Base-by-base conservation (phyloP, 139 green algal genomes). In the Pleodorina starrii region DNA sequence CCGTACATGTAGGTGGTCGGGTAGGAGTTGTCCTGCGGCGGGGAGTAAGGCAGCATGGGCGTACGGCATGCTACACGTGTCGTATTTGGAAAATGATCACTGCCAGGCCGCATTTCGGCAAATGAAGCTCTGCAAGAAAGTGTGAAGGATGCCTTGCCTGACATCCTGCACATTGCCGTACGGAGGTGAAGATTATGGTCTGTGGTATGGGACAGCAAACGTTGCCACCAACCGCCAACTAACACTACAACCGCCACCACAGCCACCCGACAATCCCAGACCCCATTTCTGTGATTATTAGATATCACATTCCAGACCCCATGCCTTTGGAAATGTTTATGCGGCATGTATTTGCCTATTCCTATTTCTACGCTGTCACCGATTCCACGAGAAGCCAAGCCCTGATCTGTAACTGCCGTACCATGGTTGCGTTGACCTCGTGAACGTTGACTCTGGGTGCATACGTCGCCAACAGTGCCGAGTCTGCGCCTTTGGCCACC, bases 11-110 rank as follows among this genome's bases (percentile, higher is more conserved):
- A 82, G 3, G 48, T 2, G 2, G 44, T 6, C 16, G 74, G 76
- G 10, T 80, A 80, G 42, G 44, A 42, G 46, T 82, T 82, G 74
- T 82, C 72, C 72, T 76, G 68, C 32, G 29, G 35, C n/a, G n/a
- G n/a, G n/a, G n/a, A n/a, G n/a, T n/a, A n/a, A n/a, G n/a, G n/a
- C n/a, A n/a, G n/a, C n/a, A n/a, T n/a, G n/a, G n/a, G n/a, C n/a
- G n/a, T n/a, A n/a, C n/a, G n/a, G n/a, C n/a, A n/a, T n/a, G n/a
- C n/a, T n/a, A n/a, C n/a, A n/a, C n/a, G n/a, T n/a, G n/a, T n/a
- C n/a, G n/a, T n/a, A n/a, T n/a, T n/a, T n/a, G n/a, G n/a, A n/a
- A n/a, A n/a, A n/a, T n/a, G n/a, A n/a, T n/a, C n/a, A n/a, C n/a
- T n/a, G n/a, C n/a, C n/a, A n/a, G n/a, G n/a, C n/a, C n/a, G n/a